Percentiles rank a stretch among this genome's conserved stretches.
These are phyloP conservation scores for Microdochium paspali DNA, from an alignment of 2,329 filamentous ascomycete species.

Conservation along the genomic window DNA sequence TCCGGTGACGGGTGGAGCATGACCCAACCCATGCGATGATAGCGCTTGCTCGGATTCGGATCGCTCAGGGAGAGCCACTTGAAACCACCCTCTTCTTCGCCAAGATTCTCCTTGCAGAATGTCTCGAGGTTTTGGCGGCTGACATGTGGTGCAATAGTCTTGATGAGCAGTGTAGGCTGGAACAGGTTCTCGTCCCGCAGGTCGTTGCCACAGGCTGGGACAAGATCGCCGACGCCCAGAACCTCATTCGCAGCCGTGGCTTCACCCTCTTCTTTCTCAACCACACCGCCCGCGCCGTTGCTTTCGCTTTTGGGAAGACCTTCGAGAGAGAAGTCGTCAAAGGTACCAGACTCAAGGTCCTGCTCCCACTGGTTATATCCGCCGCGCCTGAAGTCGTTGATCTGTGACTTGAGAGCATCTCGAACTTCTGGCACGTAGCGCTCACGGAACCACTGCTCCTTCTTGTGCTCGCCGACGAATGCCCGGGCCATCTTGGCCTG, in stretches of 20 bases:
- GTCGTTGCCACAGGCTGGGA: conserved; percentile 76
- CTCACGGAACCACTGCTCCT: conserved; percentile 97
- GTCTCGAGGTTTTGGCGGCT: conserved; percentile 87
- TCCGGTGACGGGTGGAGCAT: conserved; percentile 80
- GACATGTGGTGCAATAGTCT: conserved; percentile 94
- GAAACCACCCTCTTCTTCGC: conserved; percentile 84
- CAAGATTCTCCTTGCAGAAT: conserved; percentile 90
- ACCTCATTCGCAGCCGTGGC: conserved; percentile 87
- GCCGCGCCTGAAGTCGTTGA: conserved; percentile 71
- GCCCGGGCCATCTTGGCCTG: conserved; percentile 73
- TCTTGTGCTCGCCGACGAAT: conserved; percentile 88
- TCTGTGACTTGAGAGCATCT: conserved; percentile 61
- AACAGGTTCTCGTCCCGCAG: conserved; percentile 80
- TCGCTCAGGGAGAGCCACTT: conserved; percentile 95
- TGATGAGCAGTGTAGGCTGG: conserved; percentile 91
- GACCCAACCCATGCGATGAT: conserved; percentile 97
- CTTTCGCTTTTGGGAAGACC: conserved; percentile 89
- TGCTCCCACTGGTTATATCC: conserved; percentile 82
- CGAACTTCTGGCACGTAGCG: conserved; percentile 80
- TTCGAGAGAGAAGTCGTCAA: conserved; percentile 91
- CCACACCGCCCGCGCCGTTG: conserved; percentile 72
- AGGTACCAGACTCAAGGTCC: conserved; percentile 74
- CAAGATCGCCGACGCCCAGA: conserved; percentile 80
- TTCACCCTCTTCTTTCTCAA: conserved; percentile 95
- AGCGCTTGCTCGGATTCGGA: conserved; percentile 93